phyloP scores from a whole-genome alignment of 139 green algal genomes.

The Astrephomene gubernaculifera region DNA sequence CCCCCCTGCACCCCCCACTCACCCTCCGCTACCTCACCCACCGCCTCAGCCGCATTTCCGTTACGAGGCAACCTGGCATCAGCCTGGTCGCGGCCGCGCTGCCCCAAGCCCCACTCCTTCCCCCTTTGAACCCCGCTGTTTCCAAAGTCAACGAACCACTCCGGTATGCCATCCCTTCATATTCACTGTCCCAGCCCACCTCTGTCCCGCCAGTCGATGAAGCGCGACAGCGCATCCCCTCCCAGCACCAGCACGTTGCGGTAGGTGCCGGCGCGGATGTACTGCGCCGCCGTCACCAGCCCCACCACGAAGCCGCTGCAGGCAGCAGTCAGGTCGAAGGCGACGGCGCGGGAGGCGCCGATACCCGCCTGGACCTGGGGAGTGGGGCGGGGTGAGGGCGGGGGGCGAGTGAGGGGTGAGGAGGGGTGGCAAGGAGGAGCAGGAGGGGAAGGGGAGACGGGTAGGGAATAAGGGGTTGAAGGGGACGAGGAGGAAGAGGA shows the following conservation, averaged over 20 bases:
- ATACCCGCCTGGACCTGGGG: conserved; percentile 84
- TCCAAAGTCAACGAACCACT: too few species aligned
- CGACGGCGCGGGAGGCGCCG: conserved; percentile 86
- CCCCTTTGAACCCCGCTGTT: too few species aligned
- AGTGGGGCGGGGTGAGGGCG: background rate
- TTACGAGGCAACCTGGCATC: too few species aligned
- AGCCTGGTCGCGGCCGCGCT: too few species aligned
- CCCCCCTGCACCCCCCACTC: too few species aligned
- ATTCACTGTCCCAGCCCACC: conserved; percentile 61
- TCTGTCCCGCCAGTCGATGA: conserved; percentile 96
- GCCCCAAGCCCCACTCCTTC: too few species aligned
- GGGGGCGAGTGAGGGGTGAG: background rate
- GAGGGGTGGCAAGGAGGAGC: background rate
- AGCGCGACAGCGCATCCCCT: conserved; percentile 92
- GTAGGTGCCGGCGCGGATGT: conserved; percentile 81
- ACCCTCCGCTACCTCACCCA: too few species aligned
- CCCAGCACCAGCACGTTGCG: conserved; percentile 92
- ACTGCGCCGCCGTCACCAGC: conserved; percentile 89
- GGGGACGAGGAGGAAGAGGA: too few species aligned
- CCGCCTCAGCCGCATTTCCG: too few species aligned
- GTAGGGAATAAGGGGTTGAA: too few species aligned
- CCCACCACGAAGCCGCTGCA: conserved; percentile 98
- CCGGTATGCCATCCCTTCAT: too few species aligned
- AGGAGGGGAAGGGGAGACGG: too few species aligned
- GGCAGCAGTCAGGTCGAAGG: conserved; percentile 97